These are phyloP conservation scores for Cudoniella acicularis DNA, from an alignment of 495 filamentous ascomycete species.

Conservation along the genomic window DNA sequence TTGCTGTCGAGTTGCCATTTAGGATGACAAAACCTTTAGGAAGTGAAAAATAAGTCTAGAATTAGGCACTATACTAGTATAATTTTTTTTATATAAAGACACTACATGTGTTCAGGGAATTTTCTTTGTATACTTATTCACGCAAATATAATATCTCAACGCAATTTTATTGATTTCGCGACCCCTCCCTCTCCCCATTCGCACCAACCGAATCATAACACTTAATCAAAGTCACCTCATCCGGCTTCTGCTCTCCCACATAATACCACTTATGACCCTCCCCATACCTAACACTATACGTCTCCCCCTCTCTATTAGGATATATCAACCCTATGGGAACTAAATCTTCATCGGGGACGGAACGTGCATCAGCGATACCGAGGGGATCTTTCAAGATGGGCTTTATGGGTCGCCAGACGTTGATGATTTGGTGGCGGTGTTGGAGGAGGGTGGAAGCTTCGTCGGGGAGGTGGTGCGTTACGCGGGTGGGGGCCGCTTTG, in stretches of 20 bases:
- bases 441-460: slow-evolving; percentile 43
- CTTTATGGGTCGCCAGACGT: slow-evolving; percentile 74
- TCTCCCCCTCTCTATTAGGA: slow-evolving; percentile 44
- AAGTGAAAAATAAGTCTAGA: too few species aligned
- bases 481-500: background rate
- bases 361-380: slow-evolving; percentile 52
- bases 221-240: slow-evolving; percentile 63
- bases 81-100: too few species aligned
- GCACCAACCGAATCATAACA: slow-evolving; percentile 66
- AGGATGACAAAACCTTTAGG: too few species aligned
- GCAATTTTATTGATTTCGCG: too few species aligned
- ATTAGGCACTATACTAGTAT: too few species aligned
- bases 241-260: slow-evolving; percentile 47
- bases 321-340: slow-evolving; percentile 44
- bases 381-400: slow-evolving; percentile 60
- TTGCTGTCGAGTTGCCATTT: too few species aligned
- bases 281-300: slow-evolving; percentile 25
- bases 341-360: slow-evolving; percentile 42
- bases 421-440: slow-evolving; percentile 71
- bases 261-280: slow-evolving; percentile 46
- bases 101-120: too few species aligned
- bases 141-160: too few species aligned
- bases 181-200: slow-evolving; percentile 26
- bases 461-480: background rate
- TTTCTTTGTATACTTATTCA: too few species aligned